Evolutionary conservation across 129 eudicot genomes (phyloP).

Genomic region (Flaveria sonorensis): DNA sequence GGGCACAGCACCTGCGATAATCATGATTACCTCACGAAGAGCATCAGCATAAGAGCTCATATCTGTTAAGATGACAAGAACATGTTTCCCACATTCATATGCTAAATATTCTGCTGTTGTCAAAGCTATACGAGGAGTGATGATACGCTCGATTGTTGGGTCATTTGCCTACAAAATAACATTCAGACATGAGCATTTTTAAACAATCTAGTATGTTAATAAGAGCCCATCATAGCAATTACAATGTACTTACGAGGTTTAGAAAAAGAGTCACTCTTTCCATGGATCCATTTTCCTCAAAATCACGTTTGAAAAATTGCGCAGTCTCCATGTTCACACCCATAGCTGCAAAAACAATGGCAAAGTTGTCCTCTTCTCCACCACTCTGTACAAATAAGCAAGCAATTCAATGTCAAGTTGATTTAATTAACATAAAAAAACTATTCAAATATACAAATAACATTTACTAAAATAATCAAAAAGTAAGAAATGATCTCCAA

Average conservation of each 20-base stretch:
- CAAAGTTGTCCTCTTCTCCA: constrained; percentile 96
- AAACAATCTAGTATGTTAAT: not conserved
- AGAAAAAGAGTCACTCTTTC: constrained; percentile 98
- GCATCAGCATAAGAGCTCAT: constrained; percentile 99
- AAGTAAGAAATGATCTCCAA: not conserved
- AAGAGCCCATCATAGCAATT: not conserved
- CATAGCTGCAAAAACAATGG: constrained; percentile 99
- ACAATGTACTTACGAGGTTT: constrained; percentile 60
- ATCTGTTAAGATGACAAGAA: constrained; percentile 95
- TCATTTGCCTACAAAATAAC: constrained; percentile 74
- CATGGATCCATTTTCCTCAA: constrained; percentile 99
- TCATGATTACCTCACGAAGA: constrained; percentile 89
- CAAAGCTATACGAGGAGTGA: constrained; percentile 97
- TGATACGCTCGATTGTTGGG: constrained; percentile 97
- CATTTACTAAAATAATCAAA: not conserved
- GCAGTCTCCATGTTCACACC: constrained; percentile 99
- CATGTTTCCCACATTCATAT: constrained; percentile 99
- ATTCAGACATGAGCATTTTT: constrained; percentile 7
- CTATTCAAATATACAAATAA: not conserved
- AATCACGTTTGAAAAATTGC: constrained; percentile 97
- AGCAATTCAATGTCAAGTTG: not conserved
- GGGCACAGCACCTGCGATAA: not conserved
- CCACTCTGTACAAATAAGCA: constrained; percentile 40
- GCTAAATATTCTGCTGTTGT: constrained; percentile 98
- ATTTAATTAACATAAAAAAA: not conserved